Evolutionary conservation across 495 filamentous ascomycete genomes (phyloP), one percentile per base, ranked within the genome.

Genomic region (Darksidea phi): DNA sequence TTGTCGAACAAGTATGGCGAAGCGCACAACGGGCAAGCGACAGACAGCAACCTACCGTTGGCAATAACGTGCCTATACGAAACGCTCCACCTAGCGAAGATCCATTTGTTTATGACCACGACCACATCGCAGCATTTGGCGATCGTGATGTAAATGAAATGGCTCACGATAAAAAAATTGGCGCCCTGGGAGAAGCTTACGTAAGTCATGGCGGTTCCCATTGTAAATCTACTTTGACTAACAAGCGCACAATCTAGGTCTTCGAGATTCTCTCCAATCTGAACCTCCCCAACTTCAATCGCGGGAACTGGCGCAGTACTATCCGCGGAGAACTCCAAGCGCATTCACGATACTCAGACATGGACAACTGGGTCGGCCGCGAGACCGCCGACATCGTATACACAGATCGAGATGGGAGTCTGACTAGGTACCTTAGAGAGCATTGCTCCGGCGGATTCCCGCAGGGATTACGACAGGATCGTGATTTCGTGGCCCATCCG

Each of bases 301-400:
- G 56, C 0, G 48, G 53, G 3, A 80, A 79, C 49, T 80, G 78
- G 77, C 67, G 64, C 42, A 81, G 77, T 51, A 79, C 69, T 0
- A 79, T 79, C 25, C 69, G 76, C 1, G 47, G 55, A 42, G 69
- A 74, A 48, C 73, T 72, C 12, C 58, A 46, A 0, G 37, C 63
- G 0, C 76, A 78, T 47, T 71, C 71, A 0, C 67, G 74, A 1
- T 79, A 78, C 63, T 25, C 59, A 0, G 68, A 71, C 45, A 69
- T 79, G 70, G 43, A 10, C 0, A n/a, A 63, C 1, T 79, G 76
- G 75, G 26, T 34, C 36, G 75, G 74, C 12, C 46, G 48, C 2
- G 77, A 80, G 51, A 78, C 75, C 0, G 71, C 76, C 0, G 78
- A 79, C 61, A 71, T 80, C 11, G 59, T 50, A 13, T 79, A 78